Percentiles rank a stretch among this genome's conserved stretches.
Conservation (phyloP, 2,329 filamentous ascomycete genomes). For the Microsporum ferrugineum region DNA sequence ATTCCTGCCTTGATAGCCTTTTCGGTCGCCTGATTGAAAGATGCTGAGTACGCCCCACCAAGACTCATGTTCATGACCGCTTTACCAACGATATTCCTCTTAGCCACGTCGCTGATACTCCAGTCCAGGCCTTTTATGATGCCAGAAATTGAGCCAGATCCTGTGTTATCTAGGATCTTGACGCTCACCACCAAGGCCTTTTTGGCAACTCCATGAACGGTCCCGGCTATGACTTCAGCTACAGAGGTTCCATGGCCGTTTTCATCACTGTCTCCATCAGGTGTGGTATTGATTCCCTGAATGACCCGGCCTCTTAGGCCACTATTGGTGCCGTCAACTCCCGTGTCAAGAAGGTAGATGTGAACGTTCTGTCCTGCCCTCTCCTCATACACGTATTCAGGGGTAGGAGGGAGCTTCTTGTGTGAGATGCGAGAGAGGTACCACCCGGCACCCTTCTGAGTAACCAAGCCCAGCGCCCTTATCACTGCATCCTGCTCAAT, state of each 20-base stretch:
- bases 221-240: conserved; percentile 26
- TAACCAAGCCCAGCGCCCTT: neutral
- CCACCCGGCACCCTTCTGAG: conserved; percentile 21
- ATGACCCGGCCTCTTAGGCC: conserved; percentile 29
- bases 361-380: conserved; percentile 26
- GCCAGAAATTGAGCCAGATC: conserved; percentile 35
- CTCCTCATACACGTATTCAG: conserved; percentile 26
- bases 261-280: conserved; percentile 12
- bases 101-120: conserved; percentile 24
- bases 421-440: conserved; percentile 28
- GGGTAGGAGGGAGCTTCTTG: conserved; percentile 14
- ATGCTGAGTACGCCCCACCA: conserved; percentile 25
- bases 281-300: conserved; percentile 25
- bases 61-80: conserved; percentile 27
- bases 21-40: conserved; percentile 30
- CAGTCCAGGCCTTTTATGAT: conserved; percentile 41
- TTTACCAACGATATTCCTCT: conserved; percentile 20
- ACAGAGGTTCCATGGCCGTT: conserved; percentile 32
- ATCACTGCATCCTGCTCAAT: conserved; percentile 12
- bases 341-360: conserved; percentile 30
- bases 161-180: conserved; percentile 38
- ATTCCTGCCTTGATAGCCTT: conserved; percentile 28
- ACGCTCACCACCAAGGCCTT: conserved; percentile 35
- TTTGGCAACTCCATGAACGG: conserved; percentile 29
- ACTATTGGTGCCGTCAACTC: conserved; percentile 23